Base-by-base conservation (phyloP, 2,329 filamentous ascomycete genomes). In the Pseudodiploospora longispora region DNA sequence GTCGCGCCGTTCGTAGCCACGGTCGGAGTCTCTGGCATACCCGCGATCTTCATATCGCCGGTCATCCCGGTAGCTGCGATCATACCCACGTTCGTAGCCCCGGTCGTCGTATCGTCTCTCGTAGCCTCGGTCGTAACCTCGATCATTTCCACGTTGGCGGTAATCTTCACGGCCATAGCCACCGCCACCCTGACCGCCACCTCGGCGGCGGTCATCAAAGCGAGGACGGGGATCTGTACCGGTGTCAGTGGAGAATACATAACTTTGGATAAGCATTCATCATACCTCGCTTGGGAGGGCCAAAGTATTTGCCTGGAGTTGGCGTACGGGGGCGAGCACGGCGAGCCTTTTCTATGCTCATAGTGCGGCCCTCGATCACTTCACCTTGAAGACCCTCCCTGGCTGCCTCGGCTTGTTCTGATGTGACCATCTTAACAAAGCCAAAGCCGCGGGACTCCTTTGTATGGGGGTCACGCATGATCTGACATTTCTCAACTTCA, bases 291-390 rank as follows among this genome's bases (percentile, higher is more conserved):
- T 98, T 98, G 52, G 93, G 93, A 50, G 93, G 93, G 42, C 93
- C 93, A 62, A 96, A 97, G 78, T 98, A 98, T 74, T 97, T 97
- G 71, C 93, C 93, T 40, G 93, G 93, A 46, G 93, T 98, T 32
- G 93, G 93, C 46, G 91, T 97, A 61, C 93, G 87, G 58, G 93
- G 93, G 55, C 89, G 86, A 63, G 87, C 87, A 67, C 93, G 89
- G 59, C 93, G 89, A 59, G 93, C 93, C 78, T 97, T 98, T 76
- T 98, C 93, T 55, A 98, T 97, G 77, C 90, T 96, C 59, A 98
- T 72, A 50, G 90, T 96, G 57, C 93, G 86, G 49, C 93, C 93
- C 62, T 98, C 91, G 53, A 96, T 89, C 55, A 88, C 80, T 67
- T 97, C 91, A 61, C 91, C 91, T 67, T 97, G 91, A 30, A 98